Percentiles rank a stretch among this genome's conserved stretches.
phyloP scores from a whole-genome alignment of 331 rosid genomes.

The Acacia concinna region DNA sequence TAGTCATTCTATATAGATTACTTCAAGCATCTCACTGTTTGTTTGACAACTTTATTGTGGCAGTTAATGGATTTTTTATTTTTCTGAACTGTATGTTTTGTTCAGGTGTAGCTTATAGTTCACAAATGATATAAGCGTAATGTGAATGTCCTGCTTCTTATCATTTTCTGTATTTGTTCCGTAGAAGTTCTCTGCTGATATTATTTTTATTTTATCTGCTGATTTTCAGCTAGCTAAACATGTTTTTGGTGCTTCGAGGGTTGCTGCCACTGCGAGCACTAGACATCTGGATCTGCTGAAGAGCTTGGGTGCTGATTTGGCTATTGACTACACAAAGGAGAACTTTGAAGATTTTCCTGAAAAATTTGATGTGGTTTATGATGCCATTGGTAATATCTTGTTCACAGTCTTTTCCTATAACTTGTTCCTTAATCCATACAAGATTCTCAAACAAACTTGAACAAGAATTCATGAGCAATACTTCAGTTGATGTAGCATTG shows the following conservation, averaged over 20 bases:
- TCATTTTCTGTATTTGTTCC: neutral
- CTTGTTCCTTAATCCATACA: neutral
- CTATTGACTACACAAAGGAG: conserved; percentile 86
- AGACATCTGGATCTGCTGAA: conserved; percentile 73
- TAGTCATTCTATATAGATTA: neutral
- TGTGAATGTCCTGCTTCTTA: neutral
- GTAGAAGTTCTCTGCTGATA: neutral
- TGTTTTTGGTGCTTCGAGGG: conserved; percentile 88
- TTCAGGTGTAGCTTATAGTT: neutral
- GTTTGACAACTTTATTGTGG: neutral
- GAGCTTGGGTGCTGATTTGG: conserved; percentile 87
- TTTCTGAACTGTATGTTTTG: neutral
- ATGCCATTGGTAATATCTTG: conserved; percentile 75
- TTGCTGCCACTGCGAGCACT: conserved; percentile 89
- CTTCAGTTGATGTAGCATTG: neutral
- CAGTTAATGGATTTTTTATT: neutral
- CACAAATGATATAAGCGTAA: neutral
- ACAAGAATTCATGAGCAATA: neutral
- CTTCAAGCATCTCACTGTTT: neutral
- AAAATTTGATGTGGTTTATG: conserved; percentile 84
- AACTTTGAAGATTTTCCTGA: conserved; percentile 82
- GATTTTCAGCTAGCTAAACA: conserved; percentile 77
- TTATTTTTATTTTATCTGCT: neutral
- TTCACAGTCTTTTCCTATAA: neutral
- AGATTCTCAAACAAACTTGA: neutral